A percentile compares a stretch with the other conserved stretches of the same genome.
These are phyloP conservation scores for Coemansia sp. DNA, from an alignment of 192 early-diverging fungal genomes.

Conservation along the genomic window DNA sequence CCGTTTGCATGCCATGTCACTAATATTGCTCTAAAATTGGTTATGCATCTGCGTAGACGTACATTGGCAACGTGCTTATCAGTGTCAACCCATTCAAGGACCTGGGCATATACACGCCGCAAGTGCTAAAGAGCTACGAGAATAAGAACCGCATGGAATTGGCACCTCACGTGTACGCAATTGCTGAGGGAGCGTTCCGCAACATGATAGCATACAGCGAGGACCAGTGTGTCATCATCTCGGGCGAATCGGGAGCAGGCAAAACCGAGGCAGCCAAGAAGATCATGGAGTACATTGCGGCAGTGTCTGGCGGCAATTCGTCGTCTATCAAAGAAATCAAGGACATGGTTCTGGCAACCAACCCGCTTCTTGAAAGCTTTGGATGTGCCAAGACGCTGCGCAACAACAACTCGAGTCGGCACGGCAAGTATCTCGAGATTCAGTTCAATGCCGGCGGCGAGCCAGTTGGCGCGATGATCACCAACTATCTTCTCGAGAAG, in stretches of 20 bases:
- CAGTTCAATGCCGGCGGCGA: constrained; percentile 90
- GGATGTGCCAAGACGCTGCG: constrained; percentile 98
- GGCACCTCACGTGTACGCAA: constrained; percentile 97
- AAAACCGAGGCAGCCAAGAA: constrained; percentile 91
- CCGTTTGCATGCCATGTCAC: background rate
- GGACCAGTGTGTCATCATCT: constrained; percentile 98
- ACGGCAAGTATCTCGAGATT: constrained; percentile 99
- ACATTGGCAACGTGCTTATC: constrained; percentile 88
- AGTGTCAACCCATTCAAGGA: constrained; percentile 97
- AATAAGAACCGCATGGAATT: constrained; percentile 86
- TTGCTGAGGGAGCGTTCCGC: constrained; percentile 87
- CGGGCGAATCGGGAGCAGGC: constrained; percentile 93
- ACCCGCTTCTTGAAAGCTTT: constrained; percentile 97
- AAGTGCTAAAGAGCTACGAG: constrained; percentile 81
- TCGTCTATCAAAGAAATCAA: constrained; percentile 89
- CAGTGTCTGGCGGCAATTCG: constrained; percentile 79
- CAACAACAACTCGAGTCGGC: constrained; percentile 98
- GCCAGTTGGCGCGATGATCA: constrained; percentile 95
- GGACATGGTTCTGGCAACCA: constrained; percentile 98
- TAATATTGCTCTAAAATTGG: background rate
- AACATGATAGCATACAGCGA: constrained; percentile 98
- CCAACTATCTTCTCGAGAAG: constrained; percentile 98
- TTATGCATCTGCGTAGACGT: constrained; percentile 63
- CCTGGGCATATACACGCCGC: constrained; percentile 90
- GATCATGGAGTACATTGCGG: constrained; percentile 98